A percentile compares a stretch with the other conserved stretches of the same genome.
phyloP scores from a whole-genome alignment of 768 basidiomycete species.

The Suillus plorans region DNA sequence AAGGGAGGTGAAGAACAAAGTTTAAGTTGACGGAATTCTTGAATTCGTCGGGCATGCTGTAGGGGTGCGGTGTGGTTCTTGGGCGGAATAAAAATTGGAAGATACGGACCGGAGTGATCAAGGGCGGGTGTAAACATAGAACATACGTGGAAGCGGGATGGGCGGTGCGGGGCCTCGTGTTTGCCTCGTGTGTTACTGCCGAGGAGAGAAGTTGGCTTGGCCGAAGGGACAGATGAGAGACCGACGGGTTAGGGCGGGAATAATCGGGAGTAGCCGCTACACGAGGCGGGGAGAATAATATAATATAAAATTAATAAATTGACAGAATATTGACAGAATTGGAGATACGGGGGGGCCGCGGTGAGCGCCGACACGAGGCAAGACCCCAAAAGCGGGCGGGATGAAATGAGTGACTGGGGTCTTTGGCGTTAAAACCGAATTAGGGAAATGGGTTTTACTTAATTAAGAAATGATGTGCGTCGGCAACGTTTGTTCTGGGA shows the following conservation, averaged over 20 bases:
- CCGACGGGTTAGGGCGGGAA: conserved; percentile 2
- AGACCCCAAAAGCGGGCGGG: conserved; percentile 16
- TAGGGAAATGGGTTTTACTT: conserved; percentile 14
- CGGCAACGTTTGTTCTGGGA: conserved; percentile 26
- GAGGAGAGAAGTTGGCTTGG: background rate
- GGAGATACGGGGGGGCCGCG: conserved; percentile 1
- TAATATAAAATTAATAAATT: background rate
- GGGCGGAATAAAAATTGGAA: background rate
- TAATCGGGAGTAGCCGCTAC: conserved; percentile 3
- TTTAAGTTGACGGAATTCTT: background rate
- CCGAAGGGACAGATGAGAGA: background rate
- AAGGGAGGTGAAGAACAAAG: background rate
- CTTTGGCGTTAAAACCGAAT: conserved; percentile 16
- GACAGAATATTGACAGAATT: background rate
- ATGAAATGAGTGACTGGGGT: conserved; percentile 21
- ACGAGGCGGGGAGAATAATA: background rate
- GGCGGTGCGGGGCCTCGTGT: conserved; percentile 3
- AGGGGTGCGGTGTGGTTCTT: background rate
- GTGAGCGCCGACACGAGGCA: conserved; percentile 34
- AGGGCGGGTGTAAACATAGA: conserved; percentile 8
- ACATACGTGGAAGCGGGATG: conserved; percentile 1
- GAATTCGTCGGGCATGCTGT: conserved; percentile 2
- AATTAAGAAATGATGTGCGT: conserved; percentile 20
- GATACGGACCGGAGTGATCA: conserved; percentile 2
- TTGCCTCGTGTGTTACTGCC: conserved; percentile 1